phyloP scores from a whole-genome alignment of 495 filamentous ascomycete genomes.

The Penicillium waksmanii region DNA sequence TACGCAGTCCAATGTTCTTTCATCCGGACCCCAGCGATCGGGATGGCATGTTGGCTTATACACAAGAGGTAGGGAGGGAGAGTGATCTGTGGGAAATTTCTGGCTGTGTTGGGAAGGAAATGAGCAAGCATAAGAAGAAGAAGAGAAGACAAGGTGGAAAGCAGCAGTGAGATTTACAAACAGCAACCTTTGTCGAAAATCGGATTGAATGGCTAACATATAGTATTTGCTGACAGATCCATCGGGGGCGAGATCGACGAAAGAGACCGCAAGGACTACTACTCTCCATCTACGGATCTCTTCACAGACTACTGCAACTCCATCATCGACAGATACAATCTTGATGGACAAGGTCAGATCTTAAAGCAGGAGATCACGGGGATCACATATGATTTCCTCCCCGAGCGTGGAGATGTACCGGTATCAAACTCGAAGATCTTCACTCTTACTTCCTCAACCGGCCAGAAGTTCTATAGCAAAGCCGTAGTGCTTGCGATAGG shows the following conservation, averaged over 20 bases:
- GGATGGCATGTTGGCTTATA: constrained; percentile 64
- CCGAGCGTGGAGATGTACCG: constrained; percentile 16
- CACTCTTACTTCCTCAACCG: constrained; percentile 51
- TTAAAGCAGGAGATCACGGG: constrained; percentile 53
- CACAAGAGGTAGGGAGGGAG: constrained; percentile 52
- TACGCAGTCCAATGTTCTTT: constrained; percentile 70
- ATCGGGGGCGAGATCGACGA: constrained; percentile 58
- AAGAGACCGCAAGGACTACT: constrained; percentile 68
- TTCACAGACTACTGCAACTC: constrained; percentile 61
- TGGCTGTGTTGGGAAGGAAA: constrained; percentile 63
- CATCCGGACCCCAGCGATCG: constrained; percentile 67
- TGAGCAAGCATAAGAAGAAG: constrained; percentile 68
- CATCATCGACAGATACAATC: constrained; percentile 54
- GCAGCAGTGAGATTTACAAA: constrained; percentile 28
- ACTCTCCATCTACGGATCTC: constrained; percentile 57
- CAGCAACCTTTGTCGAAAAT: no score
- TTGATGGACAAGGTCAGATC: constrained; percentile 48
- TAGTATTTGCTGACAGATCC: constrained; percentile 15
- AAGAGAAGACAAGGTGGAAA: constrained; percentile 48
- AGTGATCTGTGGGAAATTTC: constrained; percentile 59
- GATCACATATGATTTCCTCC: constrained; percentile 50
- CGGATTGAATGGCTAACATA: no score
- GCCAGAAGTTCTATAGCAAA: constrained; percentile 48
- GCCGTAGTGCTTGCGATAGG: constrained; percentile 62
- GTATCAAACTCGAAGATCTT: constrained; percentile 48